Conservation (phyloP, 306 rosid genomes). For the Urtica urens region DNA sequence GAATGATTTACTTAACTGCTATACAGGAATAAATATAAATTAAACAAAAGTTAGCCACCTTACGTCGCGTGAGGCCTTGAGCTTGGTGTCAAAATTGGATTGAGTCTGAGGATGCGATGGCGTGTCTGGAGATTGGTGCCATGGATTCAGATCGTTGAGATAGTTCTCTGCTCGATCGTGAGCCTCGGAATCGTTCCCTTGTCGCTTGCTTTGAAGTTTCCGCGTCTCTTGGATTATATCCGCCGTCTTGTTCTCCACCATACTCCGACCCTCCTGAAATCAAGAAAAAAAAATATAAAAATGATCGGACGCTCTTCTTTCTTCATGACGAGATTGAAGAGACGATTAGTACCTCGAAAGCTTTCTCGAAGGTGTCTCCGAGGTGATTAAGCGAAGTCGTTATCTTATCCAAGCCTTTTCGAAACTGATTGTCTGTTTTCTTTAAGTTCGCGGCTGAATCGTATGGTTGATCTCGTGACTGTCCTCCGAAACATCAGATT, state of each 20-base stretch:
- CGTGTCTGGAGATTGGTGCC: constrained; percentile 24
- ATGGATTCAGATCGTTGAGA: constrained; percentile 18
- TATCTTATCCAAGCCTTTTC: constrained; percentile 71
- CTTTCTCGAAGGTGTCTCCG: constrained; percentile 91
- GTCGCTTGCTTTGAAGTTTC: constrained; percentile 58
- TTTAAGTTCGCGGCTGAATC: constrained; percentile 28
- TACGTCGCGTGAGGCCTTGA: constrained; percentile 60
- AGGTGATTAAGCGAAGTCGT: constrained; percentile 80
- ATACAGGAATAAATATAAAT: too few species aligned
- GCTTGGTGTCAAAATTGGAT: constrained; percentile 54
- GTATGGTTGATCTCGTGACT: constrained; percentile 30
- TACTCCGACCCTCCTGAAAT: constrained; percentile 66
- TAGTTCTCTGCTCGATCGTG: constrained; percentile 25
- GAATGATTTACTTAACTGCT: too few species aligned
- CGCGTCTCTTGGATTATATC: constrained; percentile 48
- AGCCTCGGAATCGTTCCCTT: constrained; percentile 35
- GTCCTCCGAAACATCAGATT: constrained; percentile 6
- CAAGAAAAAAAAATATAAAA: background rate
- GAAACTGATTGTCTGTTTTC: constrained; percentile 56
- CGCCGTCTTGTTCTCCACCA: constrained; percentile 73
- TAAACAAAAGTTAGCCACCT: constrained; percentile 52
- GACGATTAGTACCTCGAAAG: constrained; percentile 51
- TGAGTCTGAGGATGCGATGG: constrained; percentile 22
- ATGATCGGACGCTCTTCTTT: background rate
- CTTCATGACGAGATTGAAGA: background rate